phyloP scores from a whole-genome alignment of 2,329 filamentous ascomycete species.

The Neonectria ditissima region DNA sequence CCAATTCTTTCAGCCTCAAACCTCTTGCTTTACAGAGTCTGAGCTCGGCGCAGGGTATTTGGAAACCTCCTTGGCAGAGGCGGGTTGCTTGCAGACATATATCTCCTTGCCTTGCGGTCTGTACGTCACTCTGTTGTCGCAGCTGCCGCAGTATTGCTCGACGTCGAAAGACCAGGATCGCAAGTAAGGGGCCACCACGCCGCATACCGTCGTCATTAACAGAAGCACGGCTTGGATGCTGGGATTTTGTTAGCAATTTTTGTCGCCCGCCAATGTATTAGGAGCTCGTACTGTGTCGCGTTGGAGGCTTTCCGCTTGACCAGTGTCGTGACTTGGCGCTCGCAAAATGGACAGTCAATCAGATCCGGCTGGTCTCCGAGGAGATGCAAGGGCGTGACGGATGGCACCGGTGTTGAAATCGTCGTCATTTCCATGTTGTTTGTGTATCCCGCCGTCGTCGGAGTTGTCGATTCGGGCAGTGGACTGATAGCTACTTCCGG shows the following conservation, averaged over 20 bases:
- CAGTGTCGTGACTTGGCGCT: conserved; percentile 9
- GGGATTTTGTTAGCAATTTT: background rate
- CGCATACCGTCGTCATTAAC: conserved; percentile 18
- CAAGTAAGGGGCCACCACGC: conserved; percentile 13
- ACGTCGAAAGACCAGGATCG: conserved; percentile 24
- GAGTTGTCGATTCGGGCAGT: background rate
- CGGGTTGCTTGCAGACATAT: conserved; percentile 25
- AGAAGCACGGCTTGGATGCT: conserved; percentile 21
- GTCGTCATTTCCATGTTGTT: conserved; percentile 11
- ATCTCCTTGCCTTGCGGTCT: conserved; percentile 23
- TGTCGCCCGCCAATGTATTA: background rate
- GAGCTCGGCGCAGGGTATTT: conserved; percentile 5
- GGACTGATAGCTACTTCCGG: conserved; percentile 8
- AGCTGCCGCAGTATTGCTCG: conserved; percentile 21
- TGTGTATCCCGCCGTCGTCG: background rate
- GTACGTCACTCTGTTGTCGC: conserved; percentile 24
- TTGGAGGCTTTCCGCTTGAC: conserved; percentile 29
- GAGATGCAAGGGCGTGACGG: conserved; percentile 23
- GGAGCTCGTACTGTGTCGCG: conserved; percentile 20
- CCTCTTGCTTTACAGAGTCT: background rate
- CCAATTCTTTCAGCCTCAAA: too few species aligned
- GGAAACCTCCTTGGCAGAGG: conserved; percentile 2
- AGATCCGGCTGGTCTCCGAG: conserved; percentile 27
- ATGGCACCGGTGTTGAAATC: background rate
- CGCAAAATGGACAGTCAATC: conserved; percentile 30